Evolutionary conservation across 805 yeast genomes (phyloP).

Genomic region (Metschnikowia hibisci): DNA sequence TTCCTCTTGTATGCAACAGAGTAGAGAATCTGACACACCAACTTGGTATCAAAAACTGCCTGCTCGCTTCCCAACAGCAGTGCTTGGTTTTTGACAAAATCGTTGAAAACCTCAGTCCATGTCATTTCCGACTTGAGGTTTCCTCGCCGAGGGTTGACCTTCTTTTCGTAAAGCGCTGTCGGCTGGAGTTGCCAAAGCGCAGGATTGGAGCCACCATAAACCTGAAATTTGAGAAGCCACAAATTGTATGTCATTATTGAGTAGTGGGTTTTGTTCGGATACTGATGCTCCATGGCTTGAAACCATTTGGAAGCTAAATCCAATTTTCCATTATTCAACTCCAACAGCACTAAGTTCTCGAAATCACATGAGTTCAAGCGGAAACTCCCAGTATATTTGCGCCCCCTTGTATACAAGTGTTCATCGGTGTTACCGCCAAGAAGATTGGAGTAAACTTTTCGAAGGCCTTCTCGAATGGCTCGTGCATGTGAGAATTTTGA

Average conservation of each 20-base stretch:
- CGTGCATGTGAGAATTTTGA: constrained; percentile 10
- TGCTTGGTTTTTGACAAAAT: constrained; percentile 17
- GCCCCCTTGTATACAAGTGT: constrained; percentile 11
- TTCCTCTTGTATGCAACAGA: constrained; percentile 30
- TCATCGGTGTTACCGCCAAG: constrained; percentile 2
- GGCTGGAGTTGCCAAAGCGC: constrained; percentile 27
- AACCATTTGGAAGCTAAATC: constrained; percentile 42
- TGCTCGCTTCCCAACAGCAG: constrained; percentile 7
- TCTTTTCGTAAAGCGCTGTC: constrained; percentile 18
- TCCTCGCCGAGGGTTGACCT: constrained; percentile 20
- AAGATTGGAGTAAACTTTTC: constrained; percentile 15
- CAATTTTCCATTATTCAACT: constrained; percentile 31
- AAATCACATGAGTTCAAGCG: constrained; percentile 23
- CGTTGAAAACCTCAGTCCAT: constrained; percentile 24
- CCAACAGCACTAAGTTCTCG: constrained; percentile 37
- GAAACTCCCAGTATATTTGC: not conserved
- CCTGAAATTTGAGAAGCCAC: constrained; percentile 35
- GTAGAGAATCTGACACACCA: constrained; percentile 28
- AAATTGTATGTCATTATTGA: constrained; percentile 27
- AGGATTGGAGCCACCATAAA: constrained; percentile 32
- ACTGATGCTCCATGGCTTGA: constrained; percentile 28
- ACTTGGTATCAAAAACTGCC: constrained; percentile 18
- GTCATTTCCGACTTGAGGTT: constrained; percentile 16
- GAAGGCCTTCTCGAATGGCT: constrained; percentile 12
- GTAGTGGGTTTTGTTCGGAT: constrained; percentile 9